Conservation (phyloP, 176 grass and related monocot genomes). For the Chloris gayana region DNA sequence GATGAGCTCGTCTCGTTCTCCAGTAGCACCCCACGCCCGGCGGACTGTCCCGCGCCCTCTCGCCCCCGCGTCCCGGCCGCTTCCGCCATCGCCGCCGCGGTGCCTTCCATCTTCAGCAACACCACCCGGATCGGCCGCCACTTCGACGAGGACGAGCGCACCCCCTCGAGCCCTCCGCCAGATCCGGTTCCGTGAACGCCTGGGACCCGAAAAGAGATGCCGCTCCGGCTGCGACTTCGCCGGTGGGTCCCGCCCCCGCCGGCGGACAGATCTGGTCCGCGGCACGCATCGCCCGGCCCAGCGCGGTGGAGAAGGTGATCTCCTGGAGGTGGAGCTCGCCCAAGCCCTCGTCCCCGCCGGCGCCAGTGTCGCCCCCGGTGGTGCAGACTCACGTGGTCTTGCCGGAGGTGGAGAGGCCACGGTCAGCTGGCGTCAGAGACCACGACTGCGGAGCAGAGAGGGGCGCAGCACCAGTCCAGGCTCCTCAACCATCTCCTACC, state of each 20-base stretch:
- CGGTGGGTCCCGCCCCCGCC: slow-evolving; percentile 8
- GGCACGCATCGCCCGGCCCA: slow-evolving; percentile 80
- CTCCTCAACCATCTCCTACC: slow-evolving; percentile 45
- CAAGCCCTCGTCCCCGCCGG: slow-evolving; percentile 55
- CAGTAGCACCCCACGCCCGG: slow-evolving; percentile 61
- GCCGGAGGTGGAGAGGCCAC: slow-evolving; percentile 56
- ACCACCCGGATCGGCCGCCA: slow-evolving; percentile 72
- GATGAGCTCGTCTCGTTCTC: slow-evolving; percentile 7
- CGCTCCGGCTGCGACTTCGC: slow-evolving; percentile 41
- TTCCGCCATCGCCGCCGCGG: slow-evolving; percentile 32
- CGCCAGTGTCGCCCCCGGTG: slow-evolving; percentile 30
- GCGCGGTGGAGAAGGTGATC: slow-evolving; percentile 96
- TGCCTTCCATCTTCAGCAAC: slow-evolving; percentile 54
- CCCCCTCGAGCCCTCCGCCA: slow-evolving; percentile 68
- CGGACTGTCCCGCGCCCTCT: slow-evolving; percentile 52
- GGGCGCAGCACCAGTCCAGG: slow-evolving; percentile 46
- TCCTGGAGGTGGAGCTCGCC: slow-evolving; percentile 77
- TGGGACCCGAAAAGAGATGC: slow-evolving; percentile 74
- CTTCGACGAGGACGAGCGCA: slow-evolving; percentile 99
- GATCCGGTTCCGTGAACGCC: slow-evolving; percentile 61
- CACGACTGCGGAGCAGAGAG: slow-evolving; percentile 47
- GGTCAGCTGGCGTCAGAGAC: slow-evolving; percentile 53
- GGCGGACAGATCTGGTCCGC: slow-evolving; percentile 77
- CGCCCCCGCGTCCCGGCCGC: too few relatives aligned
- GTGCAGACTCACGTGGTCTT: slow-evolving; percentile 34